Evolutionary conservation across 2,329 filamentous ascomycete species (phyloP).

Genomic region (Claviceps maximensis): DNA sequence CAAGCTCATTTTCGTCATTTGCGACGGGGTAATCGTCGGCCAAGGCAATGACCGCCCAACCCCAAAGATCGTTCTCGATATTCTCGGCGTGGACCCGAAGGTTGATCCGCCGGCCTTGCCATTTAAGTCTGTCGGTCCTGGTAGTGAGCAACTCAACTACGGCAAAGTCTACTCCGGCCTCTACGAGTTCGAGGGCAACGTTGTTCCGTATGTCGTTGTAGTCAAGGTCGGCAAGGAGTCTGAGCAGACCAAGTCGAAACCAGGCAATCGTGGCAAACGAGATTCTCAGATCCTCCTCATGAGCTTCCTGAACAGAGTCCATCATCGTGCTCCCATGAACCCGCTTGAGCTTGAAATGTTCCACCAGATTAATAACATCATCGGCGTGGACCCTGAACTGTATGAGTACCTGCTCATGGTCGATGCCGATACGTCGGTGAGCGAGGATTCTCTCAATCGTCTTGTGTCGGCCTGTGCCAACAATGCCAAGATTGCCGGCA

Average conservation of each 20-base stretch:
- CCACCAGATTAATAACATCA: constrained; percentile 98
- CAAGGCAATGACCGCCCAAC: constrained; percentile 92
- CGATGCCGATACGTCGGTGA: constrained; percentile 90
- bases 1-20: constrained; percentile 92
- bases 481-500: constrained; percentile 90
- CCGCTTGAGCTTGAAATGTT: constrained; percentile 96
- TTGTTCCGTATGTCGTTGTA: constrained; percentile 89
- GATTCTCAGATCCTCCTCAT: constrained; percentile 93
- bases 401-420: constrained; percentile 98
- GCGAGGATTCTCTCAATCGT: constrained; percentile 82
- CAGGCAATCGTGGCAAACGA: constrained; percentile 95
- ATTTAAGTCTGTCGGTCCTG: constrained; percentile 83
- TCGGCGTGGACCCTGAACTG: constrained; percentile 90
- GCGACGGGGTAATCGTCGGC: constrained; percentile 93
- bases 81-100: constrained; percentile 92
- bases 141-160: constrained; percentile 90
- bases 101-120: constrained; percentile 87
- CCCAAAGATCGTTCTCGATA: constrained; percentile 93
- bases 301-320: constrained; percentile 96
- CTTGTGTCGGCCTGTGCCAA: constrained; percentile 87
- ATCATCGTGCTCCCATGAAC: constrained; percentile 87
- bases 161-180: constrained; percentile 97
- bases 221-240: constrained; percentile 97
- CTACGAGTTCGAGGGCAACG: constrained; percentile 94
- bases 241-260: constrained; percentile 80